Conservation (phyloP, 352 stramenopile genomes). For the Globisporangium rhizosaccharum region DNA sequence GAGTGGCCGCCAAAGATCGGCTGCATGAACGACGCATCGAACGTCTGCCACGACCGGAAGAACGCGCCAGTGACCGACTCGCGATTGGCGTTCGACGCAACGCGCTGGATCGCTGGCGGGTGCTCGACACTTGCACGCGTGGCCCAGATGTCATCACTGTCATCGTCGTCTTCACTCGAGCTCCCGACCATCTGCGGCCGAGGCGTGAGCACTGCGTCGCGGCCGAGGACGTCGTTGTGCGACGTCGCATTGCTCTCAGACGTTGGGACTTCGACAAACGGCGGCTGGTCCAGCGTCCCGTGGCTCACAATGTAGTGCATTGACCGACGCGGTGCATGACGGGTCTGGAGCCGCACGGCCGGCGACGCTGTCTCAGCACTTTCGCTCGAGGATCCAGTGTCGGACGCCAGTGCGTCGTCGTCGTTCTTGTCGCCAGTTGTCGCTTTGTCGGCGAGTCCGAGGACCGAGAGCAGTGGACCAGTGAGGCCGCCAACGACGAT, state of each 20-base stretch:
- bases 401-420: slow-evolving; percentile 27
- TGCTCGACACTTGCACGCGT: background rate
- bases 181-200: slow-evolving; percentile 67
- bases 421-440: slow-evolving; percentile 18
- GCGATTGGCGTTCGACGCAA: slow-evolving; percentile 21
- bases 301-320: slow-evolving; percentile 50
- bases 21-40: slow-evolving; percentile 78
- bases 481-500: slow-evolving; percentile 76
- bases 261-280: slow-evolving; percentile 19
- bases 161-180: slow-evolving; percentile 43
- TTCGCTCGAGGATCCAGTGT: slow-evolving; percentile 21
- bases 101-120: slow-evolving; percentile 24
- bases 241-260: slow-evolving; percentile 13
- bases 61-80: slow-evolving; percentile 56
- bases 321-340: slow-evolving; percentile 35
- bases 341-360: slow-evolving; percentile 14
- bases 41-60: slow-evolving; percentile 74
- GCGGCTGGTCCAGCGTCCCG: slow-evolving; percentile 13
- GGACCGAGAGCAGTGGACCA: slow-evolving; percentile 52
- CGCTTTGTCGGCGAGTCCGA: slow-evolving; percentile 36
- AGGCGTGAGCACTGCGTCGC: slow-evolving; percentile 48
- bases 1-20: slow-evolving; percentile 69
- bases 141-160: slow-evolving; percentile 15
- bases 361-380: background rate
- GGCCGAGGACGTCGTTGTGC: slow-evolving; percentile 25